phyloP scores from a whole-genome alignment of 164 flowering plant genomes.

The Annona squamosa region DNA sequence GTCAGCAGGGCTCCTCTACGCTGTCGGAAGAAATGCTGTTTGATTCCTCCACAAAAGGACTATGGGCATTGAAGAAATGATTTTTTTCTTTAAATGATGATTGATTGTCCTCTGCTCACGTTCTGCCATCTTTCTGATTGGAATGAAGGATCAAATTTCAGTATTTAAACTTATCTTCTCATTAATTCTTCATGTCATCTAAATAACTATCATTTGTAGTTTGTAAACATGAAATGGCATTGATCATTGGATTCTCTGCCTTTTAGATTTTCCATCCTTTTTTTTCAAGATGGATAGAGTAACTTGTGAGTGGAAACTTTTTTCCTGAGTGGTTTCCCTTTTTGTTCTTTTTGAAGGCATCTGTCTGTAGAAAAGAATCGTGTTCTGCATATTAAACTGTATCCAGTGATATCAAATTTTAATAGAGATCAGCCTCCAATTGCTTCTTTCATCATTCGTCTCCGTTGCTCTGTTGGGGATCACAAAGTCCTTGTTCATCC shows the following conservation, averaged over 20 bases:
- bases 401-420: constrained; percentile 63
- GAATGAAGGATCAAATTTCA: neutral
- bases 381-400: constrained; percentile 51
- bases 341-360: constrained; percentile 43
- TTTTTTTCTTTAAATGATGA: neutral
- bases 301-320: neutral
- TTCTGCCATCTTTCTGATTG: neutral
- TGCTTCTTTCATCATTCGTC: constrained; percentile 67
- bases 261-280: neutral
- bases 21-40: neutral
- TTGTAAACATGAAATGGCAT: neutral
- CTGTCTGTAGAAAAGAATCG: constrained; percentile 74
- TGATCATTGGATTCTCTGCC: neutral
- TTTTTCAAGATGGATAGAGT: neutral
- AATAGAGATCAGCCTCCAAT: constrained; percentile 86
- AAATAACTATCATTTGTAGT: neutral
- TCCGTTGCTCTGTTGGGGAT: constrained; percentile 53
- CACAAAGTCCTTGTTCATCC: constrained; percentile 64
- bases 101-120: neutral
- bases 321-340: neutral
- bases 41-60: neutral
- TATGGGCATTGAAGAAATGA: neutral
- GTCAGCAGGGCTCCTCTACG: neutral
- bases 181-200: neutral
- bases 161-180: neutral